Evolutionary conservation across 2,329 filamentous ascomycete species (phyloP).

Genomic region (Trichophyton simii): DNA sequence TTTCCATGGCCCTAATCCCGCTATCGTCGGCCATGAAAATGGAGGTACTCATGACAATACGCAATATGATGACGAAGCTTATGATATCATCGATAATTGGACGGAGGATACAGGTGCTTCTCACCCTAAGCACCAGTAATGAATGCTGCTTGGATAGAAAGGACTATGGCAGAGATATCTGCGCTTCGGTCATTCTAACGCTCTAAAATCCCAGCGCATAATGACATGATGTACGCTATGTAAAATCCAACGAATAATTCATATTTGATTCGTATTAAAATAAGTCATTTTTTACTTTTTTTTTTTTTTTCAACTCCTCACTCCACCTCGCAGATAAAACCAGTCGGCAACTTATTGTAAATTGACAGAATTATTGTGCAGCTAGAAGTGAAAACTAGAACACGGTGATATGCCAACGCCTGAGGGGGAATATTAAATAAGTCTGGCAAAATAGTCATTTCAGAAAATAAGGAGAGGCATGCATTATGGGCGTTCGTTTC

Average conservation of each 20-base stretch:
- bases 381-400: not conserved
- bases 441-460: not conserved
- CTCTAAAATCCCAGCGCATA: not conserved
- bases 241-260: not conserved
- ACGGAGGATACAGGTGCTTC: slow-evolving; percentile 32
- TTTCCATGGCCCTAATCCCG: not conserved
- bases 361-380: not conserved
- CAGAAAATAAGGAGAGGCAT: not conserved
- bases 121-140: slow-evolving; percentile 16
- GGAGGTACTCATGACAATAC: not conserved
- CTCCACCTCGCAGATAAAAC: not conserved
- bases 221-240: slow-evolving; percentile 3
- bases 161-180: not conserved
- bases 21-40: slow-evolving; percentile 7
- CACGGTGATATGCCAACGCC: not conserved
- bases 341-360: not conserved
- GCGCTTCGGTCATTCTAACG: not conserved
- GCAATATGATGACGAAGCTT: slow-evolving; percentile 6
- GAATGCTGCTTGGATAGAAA: not conserved
- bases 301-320: not conserved
- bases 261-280: not conserved
- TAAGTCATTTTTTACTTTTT: not conserved
- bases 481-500: not conserved
- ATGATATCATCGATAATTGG: slow-evolving; percentile 26
- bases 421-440: not conserved